Percentiles rank a stretch among this genome's conserved stretches.
Evolutionary conservation across 2,329 filamentous ascomycete genomes (phyloP).

Genomic region (Paracoccidioides lutzii): DNA sequence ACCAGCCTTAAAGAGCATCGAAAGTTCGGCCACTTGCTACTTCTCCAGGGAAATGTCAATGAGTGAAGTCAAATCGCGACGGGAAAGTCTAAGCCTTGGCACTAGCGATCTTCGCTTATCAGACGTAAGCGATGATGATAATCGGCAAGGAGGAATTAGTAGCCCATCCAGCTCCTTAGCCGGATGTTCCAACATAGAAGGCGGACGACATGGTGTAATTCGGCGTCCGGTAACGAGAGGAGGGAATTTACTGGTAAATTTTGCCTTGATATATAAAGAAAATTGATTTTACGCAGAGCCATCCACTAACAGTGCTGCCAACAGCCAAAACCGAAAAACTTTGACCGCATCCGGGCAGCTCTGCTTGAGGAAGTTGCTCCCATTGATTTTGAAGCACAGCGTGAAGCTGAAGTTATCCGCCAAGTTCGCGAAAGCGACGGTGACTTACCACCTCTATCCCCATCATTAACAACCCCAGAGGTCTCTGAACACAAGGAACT

Average conservation of each 20-base stretch:
- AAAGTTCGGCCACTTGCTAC: constrained; percentile 40
- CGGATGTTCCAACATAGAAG: constrained; percentile 27
- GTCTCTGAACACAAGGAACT: constrained; percentile 23
- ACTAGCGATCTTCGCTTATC: constrained; percentile 78
- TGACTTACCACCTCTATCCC: constrained; percentile 37
- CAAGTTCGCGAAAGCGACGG: constrained; percentile 86
- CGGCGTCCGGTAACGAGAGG: constrained; percentile 71
- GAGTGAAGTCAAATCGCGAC: constrained; percentile 44
- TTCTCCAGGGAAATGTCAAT: constrained; percentile 41
- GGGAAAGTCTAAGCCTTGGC: constrained; percentile 82
- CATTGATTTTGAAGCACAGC: constrained; percentile 73
- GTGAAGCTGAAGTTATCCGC: constrained; percentile 89
- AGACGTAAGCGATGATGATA: constrained; percentile 65
- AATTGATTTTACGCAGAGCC: background rate
- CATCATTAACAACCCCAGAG: constrained; percentile 41
- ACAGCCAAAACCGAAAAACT: constrained; percentile 90
- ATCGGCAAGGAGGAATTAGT: constrained; percentile 18
- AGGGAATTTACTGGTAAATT: constrained; percentile 70
- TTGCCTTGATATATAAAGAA: background rate
- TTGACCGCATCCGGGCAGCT: constrained; percentile 82
- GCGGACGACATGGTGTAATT: constrained; percentile 61
- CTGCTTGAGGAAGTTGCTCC: constrained; percentile 79
- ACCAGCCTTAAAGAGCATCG: constrained; percentile 47
- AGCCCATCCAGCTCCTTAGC: constrained; percentile 20
- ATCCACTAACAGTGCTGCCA: constrained; percentile 5